A percentile compares a stretch with the other conserved stretches of the same genome.
Evolutionary conservation across 2,329 filamentous ascomycete species (phyloP).

Genomic region (Pyrenophora teres): DNA sequence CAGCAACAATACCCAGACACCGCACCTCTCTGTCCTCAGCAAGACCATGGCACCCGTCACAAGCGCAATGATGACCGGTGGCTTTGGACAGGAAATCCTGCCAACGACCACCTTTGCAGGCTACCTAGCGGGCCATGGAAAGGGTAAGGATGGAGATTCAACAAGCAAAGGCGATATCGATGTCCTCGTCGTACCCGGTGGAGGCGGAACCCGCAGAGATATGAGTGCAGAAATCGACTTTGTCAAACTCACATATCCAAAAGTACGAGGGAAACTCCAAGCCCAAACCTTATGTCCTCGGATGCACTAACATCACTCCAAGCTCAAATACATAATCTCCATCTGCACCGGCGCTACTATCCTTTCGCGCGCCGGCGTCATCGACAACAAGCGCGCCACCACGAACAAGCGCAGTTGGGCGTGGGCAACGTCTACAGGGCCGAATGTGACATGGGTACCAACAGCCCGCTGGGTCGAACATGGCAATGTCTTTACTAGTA

Average conservation of each 20-base stretch:
- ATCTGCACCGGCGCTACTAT: conserved; percentile 69
- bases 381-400: conserved; percentile 65
- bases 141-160: too few species aligned
- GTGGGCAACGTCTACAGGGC: conserved; percentile 53
- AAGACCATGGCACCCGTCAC: conserved; percentile 37
- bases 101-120: conserved; percentile 60
- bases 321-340: conserved; percentile 60
- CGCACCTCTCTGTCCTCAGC: conserved; percentile 34
- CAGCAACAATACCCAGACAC: conserved; percentile 24
- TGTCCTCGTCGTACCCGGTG: conserved; percentile 69
- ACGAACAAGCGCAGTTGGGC: conserved; percentile 66
- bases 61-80: conserved; percentile 22
- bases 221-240: conserved; percentile 53
- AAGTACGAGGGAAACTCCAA: too few species aligned
- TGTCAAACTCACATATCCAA: conserved; percentile 54
- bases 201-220: conserved; percentile 53
- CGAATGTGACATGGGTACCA: conserved; percentile 60
- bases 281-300: too few species aligned
- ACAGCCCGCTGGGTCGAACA: conserved; percentile 65
- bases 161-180: conserved; percentile 52
- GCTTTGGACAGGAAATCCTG: conserved; percentile 48
- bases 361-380: conserved; percentile 62
- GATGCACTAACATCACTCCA: not conserved
- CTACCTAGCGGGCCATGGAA: conserved; percentile 44
- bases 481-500: conserved; percentile 68